Evolutionary conservation across 768 basidiomycete species (phyloP), one percentile per base, ranked within the genome.

Genomic region (Rhizopogon salebrosus): DNA sequence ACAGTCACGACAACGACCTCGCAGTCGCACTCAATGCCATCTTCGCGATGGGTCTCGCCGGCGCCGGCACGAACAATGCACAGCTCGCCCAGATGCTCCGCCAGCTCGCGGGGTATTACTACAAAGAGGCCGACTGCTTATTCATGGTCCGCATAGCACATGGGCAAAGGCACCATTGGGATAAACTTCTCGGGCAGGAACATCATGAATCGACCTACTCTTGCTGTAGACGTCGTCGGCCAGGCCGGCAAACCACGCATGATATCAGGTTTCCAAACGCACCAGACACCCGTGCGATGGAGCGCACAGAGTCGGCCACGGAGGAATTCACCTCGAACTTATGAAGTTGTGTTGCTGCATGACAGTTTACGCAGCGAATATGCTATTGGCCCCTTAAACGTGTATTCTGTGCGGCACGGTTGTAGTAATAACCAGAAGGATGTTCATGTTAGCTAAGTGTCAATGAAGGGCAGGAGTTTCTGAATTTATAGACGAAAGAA

Each of bases 1-100:
- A 99, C 74, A 95, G 92, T 55, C 97, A 99, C 75, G 95, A 99
- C 75, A 94, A 90, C 62, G 97, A 99, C 71, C 84, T 98, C n/a
- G 79, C 83, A 39, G 97, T 99, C 9, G 97, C 95, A 0, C 80
- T 92, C 48, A 98, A 98, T 63, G 92, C 97, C 24, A 98, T 99
- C 72, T 91, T 98, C 62, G 95, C 95, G 2, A 98, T 99, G 95
- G 97, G 97, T 55, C 79, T 99, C 23, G 88, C 98, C 48, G 97
- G 97, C 27, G 95, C 95, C 2, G 97, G 97, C 29, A 94, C 93
- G n/a, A 99, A 99, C 71, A 98, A 99, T 60, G 97, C 97, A 13
- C 85, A 94, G 36, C 78, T 99, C 36, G 95, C 89, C 11, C 97
- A 99, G 72, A 97, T 99, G 95, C 81, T 99, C 29, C 80, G 97